These are phyloP conservation scores for Venustampulla echinocandica DNA, from an alignment of 495 filamentous ascomycete genomes.

Conservation along the genomic window DNA sequence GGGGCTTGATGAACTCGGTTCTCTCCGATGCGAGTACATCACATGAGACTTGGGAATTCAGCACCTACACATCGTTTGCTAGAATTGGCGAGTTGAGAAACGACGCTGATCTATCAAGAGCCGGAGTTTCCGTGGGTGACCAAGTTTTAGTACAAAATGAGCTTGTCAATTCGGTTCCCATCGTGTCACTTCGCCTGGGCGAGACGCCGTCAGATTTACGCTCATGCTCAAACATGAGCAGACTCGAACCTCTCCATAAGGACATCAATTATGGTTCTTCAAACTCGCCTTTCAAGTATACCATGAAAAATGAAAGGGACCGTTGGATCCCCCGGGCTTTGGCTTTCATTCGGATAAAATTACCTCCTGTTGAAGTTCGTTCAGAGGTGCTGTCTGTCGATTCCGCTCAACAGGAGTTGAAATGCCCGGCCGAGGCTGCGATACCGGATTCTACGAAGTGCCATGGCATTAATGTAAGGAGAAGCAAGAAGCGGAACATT, in stretches of 20 bases:
- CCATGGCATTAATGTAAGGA: no score
- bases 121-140: conserved; percentile 6
- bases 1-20: neutral
- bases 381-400: neutral
- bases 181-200: conserved; percentile 16
- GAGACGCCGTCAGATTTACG: neutral
- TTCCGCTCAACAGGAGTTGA: neutral
- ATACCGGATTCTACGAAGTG: neutral
- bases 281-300: neutral
- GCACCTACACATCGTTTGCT: conserved; percentile 3
- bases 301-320: neutral
- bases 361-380: neutral
- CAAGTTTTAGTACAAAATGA: conserved; percentile 7
- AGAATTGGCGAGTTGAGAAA: conserved; percentile 17
- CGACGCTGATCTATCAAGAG: conserved; percentile 15
- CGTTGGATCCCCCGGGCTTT: neutral
- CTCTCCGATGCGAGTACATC: neutral
- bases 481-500: conserved; percentile 10
- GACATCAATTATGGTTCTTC: neutral
- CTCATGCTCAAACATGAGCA: neutral
- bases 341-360: conserved; percentile 11
- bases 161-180: conserved; percentile 14
- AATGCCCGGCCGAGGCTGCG: neutral
- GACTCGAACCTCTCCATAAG: neutral
- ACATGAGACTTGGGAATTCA: conserved; percentile 7